Evolutionary conservation across 2,329 filamentous ascomycete genomes (phyloP), one percentile per base, ranked within the genome.

Genomic region (Orbilia oligospora): DNA sequence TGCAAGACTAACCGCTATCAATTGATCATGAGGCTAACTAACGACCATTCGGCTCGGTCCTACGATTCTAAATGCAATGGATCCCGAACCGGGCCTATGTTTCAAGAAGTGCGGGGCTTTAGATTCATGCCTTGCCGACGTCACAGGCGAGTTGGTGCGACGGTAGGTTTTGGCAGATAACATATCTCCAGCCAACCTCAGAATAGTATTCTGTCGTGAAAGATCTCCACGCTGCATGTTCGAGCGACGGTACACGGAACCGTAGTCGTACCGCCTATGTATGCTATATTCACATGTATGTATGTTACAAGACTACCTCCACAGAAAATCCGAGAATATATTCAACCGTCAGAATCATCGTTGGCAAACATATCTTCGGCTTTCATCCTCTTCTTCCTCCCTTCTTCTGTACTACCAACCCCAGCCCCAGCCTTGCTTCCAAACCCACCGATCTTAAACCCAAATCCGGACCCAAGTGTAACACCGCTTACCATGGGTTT

Each of bases 321-420:
- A 44, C 56, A 24, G 33, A 18, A n/a, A n/a, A 44, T 10, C 33
- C 36, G 12, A 44, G 20, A 33, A 38, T 44, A 38, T 30, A 22
- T 22, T 70, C 46, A 71, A 53, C 67, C 51, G 51, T 78, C 75
- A 44, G 75, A 78, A 48, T 92, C 92, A 3, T 91, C 92, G 83
- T 92, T 91, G 10, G 91, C 92, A 88, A 96, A 97, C 92, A 96
- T 94, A 83, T 96, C 93, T 81, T 92, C 92, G 3, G 93, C 92
- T 81, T 90, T 90, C 84, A 93, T 91, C 79, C 91, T 88, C 83
- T 89, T 91, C 81, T 88, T 86, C 80, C 86, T 82, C 72, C 83
- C 76, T 82, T 82, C 78, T 84, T 84, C 56, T 81, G 82, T 70
- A 81, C 82, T 71, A 63, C 82, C 81, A 76, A 83, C 80, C 58